Evolutionary conservation across 1,284 basidiomycete genomes (phyloP).

Genomic region (Hortiboletus rubellus): DNA sequence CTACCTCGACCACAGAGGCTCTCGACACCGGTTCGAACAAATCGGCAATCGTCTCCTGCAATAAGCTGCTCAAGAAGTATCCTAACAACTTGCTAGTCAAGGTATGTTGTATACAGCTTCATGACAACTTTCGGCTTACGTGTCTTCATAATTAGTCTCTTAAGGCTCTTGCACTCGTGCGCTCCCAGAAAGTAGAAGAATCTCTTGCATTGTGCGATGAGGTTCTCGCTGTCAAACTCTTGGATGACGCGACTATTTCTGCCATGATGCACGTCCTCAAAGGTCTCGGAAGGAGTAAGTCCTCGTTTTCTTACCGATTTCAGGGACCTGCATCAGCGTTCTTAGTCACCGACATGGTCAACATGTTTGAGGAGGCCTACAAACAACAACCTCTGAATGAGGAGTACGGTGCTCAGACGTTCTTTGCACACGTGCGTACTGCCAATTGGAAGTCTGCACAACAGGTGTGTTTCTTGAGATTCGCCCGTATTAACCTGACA

Average conservation of each 20-base stretch:
- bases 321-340: constrained; percentile 1
- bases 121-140: not conserved
- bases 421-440: constrained; percentile 77
- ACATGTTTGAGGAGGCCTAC: constrained; percentile 80
- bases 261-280: constrained; percentile 81
- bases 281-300: constrained; percentile 72
- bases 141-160: constrained; percentile 50
- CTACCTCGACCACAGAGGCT: constrained; percentile 54
- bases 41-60: constrained; percentile 78
- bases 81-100: constrained; percentile 73
- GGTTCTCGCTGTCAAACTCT: constrained; percentile 66
- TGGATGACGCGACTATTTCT: constrained; percentile 67
- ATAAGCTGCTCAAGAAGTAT: constrained; percentile 81
- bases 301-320: not conserved
- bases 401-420: constrained; percentile 78
- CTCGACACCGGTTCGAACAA: constrained; percentile 84
- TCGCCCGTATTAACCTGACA: constrained; percentile 1
- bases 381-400: constrained; percentile 77
- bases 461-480: constrained; percentile 45
- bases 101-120: constrained; percentile 40
- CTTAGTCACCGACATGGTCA: constrained; percentile 71
- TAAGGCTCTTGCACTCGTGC: constrained; percentile 80
- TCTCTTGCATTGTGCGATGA: constrained; percentile 77
- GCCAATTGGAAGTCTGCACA: constrained; percentile 81
- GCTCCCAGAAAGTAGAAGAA: constrained; percentile 80